A percentile compares a stretch with the other conserved stretches of the same genome.
Conservation (phyloP, 2,329 filamentous ascomycete species). For the Sarocladiaceae sp. region DNA sequence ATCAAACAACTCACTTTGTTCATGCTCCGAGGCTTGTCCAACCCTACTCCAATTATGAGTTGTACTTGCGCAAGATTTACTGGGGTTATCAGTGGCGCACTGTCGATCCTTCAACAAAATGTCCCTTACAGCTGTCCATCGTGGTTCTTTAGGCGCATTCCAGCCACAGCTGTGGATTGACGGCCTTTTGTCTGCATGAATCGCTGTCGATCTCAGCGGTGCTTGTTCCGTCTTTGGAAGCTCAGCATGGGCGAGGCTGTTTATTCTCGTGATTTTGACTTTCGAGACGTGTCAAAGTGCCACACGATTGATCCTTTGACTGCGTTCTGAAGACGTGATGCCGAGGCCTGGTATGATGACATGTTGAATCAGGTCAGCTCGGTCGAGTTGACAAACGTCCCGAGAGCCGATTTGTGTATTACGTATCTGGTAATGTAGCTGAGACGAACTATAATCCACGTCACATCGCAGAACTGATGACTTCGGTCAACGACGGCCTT, state of each 20-base stretch:
- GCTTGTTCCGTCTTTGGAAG: not conserved
- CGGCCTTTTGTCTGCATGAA: not conserved
- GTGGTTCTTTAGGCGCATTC: too few species aligned
- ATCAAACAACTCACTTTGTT: too few species aligned
- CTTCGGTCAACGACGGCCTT: not conserved
- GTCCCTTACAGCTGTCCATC: not conserved
- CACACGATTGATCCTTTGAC: too few species aligned
- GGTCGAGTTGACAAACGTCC: too few species aligned
- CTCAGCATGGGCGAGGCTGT: too few species aligned
- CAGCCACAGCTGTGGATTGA: too few species aligned
- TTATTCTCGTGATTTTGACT: too few species aligned
- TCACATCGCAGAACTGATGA: not conserved
- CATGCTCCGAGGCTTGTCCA: too few species aligned
- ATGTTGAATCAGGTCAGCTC: not conserved
- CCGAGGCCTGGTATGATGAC: not conserved
- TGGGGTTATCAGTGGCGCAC: not conserved
- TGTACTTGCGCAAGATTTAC: too few species aligned
- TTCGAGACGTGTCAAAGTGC: too few species aligned
- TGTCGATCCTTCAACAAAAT: not conserved
- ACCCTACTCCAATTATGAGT: too few species aligned
- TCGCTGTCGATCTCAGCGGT: not conserved
- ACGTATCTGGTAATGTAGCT: not conserved
- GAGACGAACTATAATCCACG: not conserved
- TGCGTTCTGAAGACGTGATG: too few species aligned
- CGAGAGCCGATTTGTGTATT: not conserved